Conservation (phyloP, 495 filamentous ascomycete species). For the Staphylotrichum tortipilum region DNA sequence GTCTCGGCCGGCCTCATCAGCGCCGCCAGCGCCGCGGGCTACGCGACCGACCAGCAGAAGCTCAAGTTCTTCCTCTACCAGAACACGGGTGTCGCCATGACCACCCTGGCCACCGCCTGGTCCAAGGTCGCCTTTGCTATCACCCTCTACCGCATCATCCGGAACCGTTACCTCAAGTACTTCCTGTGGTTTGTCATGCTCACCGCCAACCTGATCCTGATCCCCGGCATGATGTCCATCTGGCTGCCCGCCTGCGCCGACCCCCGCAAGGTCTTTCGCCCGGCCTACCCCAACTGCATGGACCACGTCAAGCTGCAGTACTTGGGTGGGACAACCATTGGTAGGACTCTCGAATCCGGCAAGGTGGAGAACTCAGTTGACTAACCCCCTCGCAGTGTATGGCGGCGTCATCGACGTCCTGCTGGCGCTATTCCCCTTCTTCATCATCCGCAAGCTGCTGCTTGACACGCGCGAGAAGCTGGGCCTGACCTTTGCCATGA, state of each 20-base stretch:
- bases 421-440: constrained; percentile 27
- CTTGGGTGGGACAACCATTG: constrained; percentile 13
- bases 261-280: constrained; percentile 7
- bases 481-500: constrained; percentile 27
- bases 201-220: constrained; percentile 14
- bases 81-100: constrained; percentile 10
- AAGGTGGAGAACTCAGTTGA: background rate
- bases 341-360: background rate
- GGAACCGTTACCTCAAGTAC: background rate
- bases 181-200: constrained; percentile 13
- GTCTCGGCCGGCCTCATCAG: constrained; percentile 9
- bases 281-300: constrained; percentile 5
- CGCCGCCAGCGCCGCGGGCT: constrained; percentile 8
- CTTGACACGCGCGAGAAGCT: constrained; percentile 27
- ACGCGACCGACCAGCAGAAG: constrained; percentile 1
- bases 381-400: background rate
- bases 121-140: constrained; percentile 18
- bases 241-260: constrained; percentile 15
- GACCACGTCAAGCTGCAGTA: constrained; percentile 2
- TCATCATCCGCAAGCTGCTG: constrained; percentile 24
- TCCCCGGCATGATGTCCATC: constrained; percentile 13
- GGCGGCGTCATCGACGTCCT: constrained; percentile 27
- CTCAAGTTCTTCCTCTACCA: constrained; percentile 12
- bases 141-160: constrained; percentile 11
- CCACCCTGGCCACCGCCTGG: constrained; percentile 15